Conservation (phyloP, 2,329 filamentous ascomycete species). For the Epichloe gansuensis region DNA sequence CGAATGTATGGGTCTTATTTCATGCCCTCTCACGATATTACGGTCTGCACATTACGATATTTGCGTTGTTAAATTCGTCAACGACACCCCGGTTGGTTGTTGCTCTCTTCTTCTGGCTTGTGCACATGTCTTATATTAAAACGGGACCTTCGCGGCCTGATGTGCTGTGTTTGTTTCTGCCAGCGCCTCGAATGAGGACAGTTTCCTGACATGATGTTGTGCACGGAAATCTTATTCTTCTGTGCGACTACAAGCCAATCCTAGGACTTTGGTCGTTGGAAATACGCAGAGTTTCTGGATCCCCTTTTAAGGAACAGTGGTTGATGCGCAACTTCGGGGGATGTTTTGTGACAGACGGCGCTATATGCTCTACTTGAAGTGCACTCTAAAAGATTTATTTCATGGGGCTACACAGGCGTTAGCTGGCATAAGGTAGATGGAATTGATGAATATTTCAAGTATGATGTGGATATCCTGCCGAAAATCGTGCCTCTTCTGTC, state of each 20-base stretch:
- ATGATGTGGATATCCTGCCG: background rate
- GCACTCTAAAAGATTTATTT: background rate
- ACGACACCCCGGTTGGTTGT: slow-evolving; percentile 1
- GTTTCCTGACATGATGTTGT: background rate
- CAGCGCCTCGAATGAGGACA: background rate
- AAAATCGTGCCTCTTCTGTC: background rate
- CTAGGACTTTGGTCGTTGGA: slow-evolving; percentile 1
- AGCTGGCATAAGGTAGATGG: slow-evolving; percentile 10
- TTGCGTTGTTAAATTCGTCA: slow-evolving; percentile 6
- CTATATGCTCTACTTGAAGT: background rate
- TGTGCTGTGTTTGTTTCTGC: background rate
- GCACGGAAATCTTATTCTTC: background rate
- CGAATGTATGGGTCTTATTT: slow-evolving; percentile 11
- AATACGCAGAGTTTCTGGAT: slow-evolving; percentile 1
- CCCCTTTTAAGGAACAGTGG: background rate
- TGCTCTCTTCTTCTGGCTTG: background rate
- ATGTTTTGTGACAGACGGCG: background rate
- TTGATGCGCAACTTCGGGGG: background rate
- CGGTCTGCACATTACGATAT: slow-evolving; percentile 10
- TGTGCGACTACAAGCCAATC: background rate
- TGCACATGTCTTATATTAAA: background rate
- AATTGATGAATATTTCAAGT: slow-evolving; percentile 9
- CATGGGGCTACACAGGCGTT: slow-evolving; percentile 6
- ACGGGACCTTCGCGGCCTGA: background rate
- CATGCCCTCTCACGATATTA: slow-evolving; percentile 11